Evolutionary conservation across 192 early-diverging fungal species (phyloP).

Genomic region (Allomyces macrogynus): DNA sequence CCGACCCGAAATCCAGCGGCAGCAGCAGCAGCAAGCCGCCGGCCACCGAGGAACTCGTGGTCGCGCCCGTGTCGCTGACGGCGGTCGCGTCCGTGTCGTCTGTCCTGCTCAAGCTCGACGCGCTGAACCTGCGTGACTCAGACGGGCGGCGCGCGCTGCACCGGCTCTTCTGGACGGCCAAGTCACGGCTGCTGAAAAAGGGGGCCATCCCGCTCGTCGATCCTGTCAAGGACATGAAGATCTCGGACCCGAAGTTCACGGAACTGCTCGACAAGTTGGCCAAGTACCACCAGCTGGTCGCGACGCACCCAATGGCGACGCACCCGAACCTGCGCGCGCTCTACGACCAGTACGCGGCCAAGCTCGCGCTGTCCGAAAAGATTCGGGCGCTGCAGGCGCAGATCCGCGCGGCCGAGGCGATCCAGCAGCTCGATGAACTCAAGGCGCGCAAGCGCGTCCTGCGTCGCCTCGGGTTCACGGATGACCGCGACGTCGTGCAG

Average conservation of each 20-base stretch:
- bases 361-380: constrained; percentile 31
- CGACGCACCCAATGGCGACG: constrained; percentile 35
- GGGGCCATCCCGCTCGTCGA: constrained; percentile 47
- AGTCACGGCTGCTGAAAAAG: constrained; percentile 34
- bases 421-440: constrained; percentile 82
- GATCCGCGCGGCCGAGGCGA: constrained; percentile 53
- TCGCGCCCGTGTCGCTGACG: constrained; percentile 56
- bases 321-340: constrained; percentile 28
- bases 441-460: constrained; percentile 76
- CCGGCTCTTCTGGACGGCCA: constrained; percentile 40
- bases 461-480: constrained; percentile 73
- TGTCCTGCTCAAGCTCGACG: constrained; percentile 51
- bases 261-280: neutral
- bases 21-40: too few relatives aligned
- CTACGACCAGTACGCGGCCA: constrained; percentile 40
- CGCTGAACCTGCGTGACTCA: constrained; percentile 37
- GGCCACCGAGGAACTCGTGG: constrained; percentile 38
- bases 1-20: too few relatives aligned
- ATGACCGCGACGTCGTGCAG: constrained; percentile 65
- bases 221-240: constrained; percentile 71
- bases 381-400: constrained; percentile 50
- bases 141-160: constrained; percentile 37
- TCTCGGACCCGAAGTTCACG: constrained; percentile 30
- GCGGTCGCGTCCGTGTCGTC: constrained; percentile 51
- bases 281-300: constrained; percentile 8